Percentiles rank a stretch among this genome's conserved stretches.
These are phyloP conservation scores for Penicillium frequentans DNA, from an alignment of 2,329 filamentous ascomycete genomes.

Conservation along the genomic window DNA sequence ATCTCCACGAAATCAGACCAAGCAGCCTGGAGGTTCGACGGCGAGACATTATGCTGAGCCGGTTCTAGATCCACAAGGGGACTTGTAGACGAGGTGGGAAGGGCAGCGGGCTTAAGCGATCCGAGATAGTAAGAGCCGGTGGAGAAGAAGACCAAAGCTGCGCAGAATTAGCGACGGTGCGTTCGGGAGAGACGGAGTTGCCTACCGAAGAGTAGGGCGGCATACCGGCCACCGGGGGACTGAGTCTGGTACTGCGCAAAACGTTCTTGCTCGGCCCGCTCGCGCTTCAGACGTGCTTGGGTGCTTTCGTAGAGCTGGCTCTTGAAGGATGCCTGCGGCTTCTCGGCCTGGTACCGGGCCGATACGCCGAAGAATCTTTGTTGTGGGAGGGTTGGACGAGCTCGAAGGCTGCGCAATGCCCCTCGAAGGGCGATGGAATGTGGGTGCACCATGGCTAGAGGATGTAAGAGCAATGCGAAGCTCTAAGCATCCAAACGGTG, in stretches of 20 bases:
- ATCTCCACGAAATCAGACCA: constrained; percentile 64
- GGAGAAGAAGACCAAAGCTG: constrained; percentile 54
- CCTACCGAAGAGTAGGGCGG: constrained; percentile 39
- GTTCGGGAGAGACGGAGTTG: background rate
- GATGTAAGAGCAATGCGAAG: constrained; percentile 3
- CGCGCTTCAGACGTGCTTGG: constrained; percentile 56
- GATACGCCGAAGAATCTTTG: constrained; percentile 25
- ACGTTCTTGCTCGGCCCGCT: constrained; percentile 57
- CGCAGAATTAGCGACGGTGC: constrained; percentile 6
- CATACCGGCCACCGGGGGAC: constrained; percentile 39
- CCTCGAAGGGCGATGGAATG: constrained; percentile 17
- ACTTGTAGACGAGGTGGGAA: constrained; percentile 56
- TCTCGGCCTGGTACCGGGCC: constrained; percentile 22
- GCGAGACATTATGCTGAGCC: constrained; percentile 57
- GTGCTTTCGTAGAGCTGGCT: constrained; percentile 64
- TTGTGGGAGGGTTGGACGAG: constrained; percentile 12
- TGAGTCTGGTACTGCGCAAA: constrained; percentile 48
- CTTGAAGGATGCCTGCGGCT: constrained; percentile 52
- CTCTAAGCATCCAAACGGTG: background rate
- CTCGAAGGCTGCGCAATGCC: constrained; percentile 16
- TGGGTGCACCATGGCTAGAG: constrained; percentile 21
- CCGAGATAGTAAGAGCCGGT: constrained; percentile 58
- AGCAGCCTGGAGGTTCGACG: constrained; percentile 61
- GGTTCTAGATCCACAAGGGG: constrained; percentile 50
- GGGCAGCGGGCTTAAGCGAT: constrained; percentile 47